Base-by-base conservation (phyloP, 2,329 filamentous ascomycete genomes). In the Sporothrix mexicana region DNA sequence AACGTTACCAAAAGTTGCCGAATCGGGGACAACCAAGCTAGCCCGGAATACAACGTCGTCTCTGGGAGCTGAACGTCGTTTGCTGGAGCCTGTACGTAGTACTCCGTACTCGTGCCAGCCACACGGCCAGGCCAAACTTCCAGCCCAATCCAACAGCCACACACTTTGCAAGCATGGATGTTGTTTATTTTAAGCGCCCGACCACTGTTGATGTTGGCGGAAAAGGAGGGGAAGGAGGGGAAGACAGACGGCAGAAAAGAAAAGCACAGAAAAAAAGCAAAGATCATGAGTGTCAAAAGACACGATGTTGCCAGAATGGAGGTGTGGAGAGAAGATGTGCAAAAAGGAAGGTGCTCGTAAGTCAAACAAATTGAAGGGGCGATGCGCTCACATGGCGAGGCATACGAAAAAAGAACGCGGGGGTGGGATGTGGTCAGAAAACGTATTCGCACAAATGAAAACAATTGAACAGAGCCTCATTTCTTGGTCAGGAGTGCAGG, bases 101-200 rank as follows among this genome's bases (percentile, higher is more conserved):
- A 51, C n/a, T n/a, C n/a, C n/a, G 47, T 51, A 17, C 15, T 51
- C 15, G 15, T 51, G n/a, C 47, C 51, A 55, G 51, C 51, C 20
- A 55, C 51, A 55, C 57, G n/a, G 20, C 13, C 47, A 61, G 25
- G 3, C 25, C 15, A 36, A 36, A 36, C 30, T 36, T 36, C 7
- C 57, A 41, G 57, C 25, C 23, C 57, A 8, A 15, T 15, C 15
- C 13, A 25, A 41, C 23, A 61, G 7, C 25, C 30, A 7, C n/a
- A 61, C n/a, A 23, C 12, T 7, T 10, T 3, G 10, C 20, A 25
- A 66, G 41, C n/a, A 15, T 41, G 41, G 13, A 36, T 25, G 20
- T 20, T 55, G 7, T 66, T 66, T 66, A 43, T 47, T 66, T 66
- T 66, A 15, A 20, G 41, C 41, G 59, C 59, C 36, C 30, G 57